These are phyloP conservation scores for Penicillium sp. DNA, from an alignment of 2,329 filamentous ascomycete species.

Conservation along the genomic window DNA sequence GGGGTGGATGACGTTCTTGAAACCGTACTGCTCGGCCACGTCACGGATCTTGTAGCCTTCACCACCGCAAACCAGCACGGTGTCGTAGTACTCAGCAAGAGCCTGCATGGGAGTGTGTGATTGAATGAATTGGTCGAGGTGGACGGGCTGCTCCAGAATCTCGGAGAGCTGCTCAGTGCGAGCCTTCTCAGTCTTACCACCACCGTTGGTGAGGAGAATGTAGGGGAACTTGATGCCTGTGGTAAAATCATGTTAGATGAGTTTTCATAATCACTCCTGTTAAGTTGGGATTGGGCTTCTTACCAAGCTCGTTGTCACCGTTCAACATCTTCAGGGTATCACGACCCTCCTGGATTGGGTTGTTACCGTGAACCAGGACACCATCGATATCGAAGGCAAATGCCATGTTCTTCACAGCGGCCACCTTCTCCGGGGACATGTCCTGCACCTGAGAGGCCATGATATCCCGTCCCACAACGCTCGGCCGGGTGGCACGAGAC, in stretches of 20 bases:
- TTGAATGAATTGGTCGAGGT: constrained; percentile 73
- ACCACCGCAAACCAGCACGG: constrained; percentile 72
- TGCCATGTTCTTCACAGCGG: constrained; percentile 73
- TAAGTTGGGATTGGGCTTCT: neutral
- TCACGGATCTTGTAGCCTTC: constrained; percentile 73
- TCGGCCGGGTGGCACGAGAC: constrained; percentile 59
- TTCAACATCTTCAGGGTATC: constrained; percentile 69
- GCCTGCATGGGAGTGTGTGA: constrained; percentile 76
- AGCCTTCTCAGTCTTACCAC: constrained; percentile 67
- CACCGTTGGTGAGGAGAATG: constrained; percentile 75
- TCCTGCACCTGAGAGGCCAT: constrained; percentile 71
- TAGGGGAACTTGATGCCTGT: constrained; percentile 69
- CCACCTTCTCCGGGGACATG: constrained; percentile 64
- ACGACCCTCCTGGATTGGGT: constrained; percentile 66
- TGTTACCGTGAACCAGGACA: constrained; percentile 72
- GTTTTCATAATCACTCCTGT: neutral
- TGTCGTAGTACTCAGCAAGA: constrained; percentile 73
- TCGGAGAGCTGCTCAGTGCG: constrained; percentile 67
- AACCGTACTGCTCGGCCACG: constrained; percentile 71
- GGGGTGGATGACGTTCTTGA: constrained; percentile 70
- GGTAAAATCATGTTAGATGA: neutral
- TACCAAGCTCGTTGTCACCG: constrained; percentile 70
- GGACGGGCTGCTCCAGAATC: constrained; percentile 65
- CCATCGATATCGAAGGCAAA: constrained; percentile 72
- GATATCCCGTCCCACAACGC: constrained; percentile 62